phyloP scores from a whole-genome alignment of 2,329 filamentous ascomycete genomes.

The Diaporthe citriasiana region DNA sequence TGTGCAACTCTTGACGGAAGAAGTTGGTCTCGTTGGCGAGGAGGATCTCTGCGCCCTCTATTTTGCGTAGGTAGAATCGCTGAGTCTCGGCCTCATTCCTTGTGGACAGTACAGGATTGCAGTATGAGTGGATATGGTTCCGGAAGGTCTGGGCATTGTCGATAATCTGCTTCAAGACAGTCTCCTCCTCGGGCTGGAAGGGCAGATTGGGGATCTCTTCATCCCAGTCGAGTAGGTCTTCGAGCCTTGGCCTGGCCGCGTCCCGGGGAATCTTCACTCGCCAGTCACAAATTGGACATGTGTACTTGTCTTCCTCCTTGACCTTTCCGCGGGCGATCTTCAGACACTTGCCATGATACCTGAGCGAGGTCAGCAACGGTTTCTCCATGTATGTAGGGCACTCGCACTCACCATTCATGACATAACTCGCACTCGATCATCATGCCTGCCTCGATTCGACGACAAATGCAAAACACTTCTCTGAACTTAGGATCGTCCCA shows the following conservation, averaged over 20 bases:
- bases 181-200: constrained; percentile 96
- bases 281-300: constrained; percentile 98
- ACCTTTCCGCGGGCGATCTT: constrained; percentile 98
- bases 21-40: constrained; percentile 96
- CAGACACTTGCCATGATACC: constrained; percentile 97
- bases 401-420: constrained; percentile 87
- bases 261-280: constrained; percentile 96
- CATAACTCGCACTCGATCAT: constrained; percentile 99
- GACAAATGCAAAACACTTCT: constrained; percentile 97
- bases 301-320: constrained; percentile 98
- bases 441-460: constrained; percentile 93
- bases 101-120: constrained; percentile 84
- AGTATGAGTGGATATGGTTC: constrained; percentile 83
- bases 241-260: constrained; percentile 93
- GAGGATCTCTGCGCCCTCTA: constrained; percentile 95
- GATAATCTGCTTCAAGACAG: constrained; percentile 87
- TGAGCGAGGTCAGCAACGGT: constrained; percentile 50
- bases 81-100: constrained; percentile 90
- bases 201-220: constrained; percentile 85
- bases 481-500: constrained; percentile 74
- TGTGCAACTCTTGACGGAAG: constrained; percentile 94
- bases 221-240: constrained; percentile 87
- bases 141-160: constrained; percentile 88
- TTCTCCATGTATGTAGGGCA: not conserved
- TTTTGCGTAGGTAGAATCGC: constrained; percentile 95